These are phyloP conservation scores for Lyophyllum atratum DNA, from an alignment of 768 basidiomycete species.

Conservation along the genomic window DNA sequence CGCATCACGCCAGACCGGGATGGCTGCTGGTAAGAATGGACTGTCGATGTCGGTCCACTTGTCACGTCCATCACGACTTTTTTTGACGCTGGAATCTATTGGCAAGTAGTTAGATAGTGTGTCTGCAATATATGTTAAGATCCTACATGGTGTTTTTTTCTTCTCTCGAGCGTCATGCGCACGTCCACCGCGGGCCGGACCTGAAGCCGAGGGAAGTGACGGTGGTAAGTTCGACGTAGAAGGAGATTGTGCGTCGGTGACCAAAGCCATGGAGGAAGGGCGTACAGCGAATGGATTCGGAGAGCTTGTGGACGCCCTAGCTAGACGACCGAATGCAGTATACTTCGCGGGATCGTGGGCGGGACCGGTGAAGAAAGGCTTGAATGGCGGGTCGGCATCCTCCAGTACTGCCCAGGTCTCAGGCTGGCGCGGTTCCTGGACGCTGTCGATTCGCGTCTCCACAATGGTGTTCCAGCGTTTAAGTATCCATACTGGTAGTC, in stretches of 20 bases:
- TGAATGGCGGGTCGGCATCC: background rate
- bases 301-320: background rate
- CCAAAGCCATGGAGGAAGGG: too few relatives aligned
- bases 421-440: background rate
- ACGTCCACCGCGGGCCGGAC: too few relatives aligned
- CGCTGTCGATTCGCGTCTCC: background rate
- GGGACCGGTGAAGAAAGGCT: background rate
- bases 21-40: background rate
- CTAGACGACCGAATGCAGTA: background rate
- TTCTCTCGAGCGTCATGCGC: too few relatives aligned
- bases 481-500: background rate
- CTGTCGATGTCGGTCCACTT: background rate
- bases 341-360: background rate
- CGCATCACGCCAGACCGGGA: background rate
- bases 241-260: background rate
- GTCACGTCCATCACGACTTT: background rate
- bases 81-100: background rate
- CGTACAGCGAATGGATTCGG: slow-evolving; percentile 1
- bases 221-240: background rate
- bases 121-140: background rate
- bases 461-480: background rate
- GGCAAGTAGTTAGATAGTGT: background rate
- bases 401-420: background rate
- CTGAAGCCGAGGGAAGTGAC: background rate
- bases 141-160: too few relatives aligned